phyloP scores from a whole-genome alignment of 306 rosid genomes.

The Castanospermum australe region DNA sequence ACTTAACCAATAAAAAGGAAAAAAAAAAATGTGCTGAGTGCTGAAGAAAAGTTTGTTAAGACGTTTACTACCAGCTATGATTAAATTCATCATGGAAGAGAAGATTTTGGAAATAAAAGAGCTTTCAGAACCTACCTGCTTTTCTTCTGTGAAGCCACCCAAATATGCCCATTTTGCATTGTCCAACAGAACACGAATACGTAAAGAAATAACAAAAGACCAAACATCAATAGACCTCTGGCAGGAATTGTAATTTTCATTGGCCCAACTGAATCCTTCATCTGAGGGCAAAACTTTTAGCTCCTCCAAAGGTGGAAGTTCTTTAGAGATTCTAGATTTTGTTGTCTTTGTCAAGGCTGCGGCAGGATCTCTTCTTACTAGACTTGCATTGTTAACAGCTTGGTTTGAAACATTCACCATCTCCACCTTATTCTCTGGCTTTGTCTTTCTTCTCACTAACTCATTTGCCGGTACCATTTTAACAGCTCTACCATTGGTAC shows the following conservation, averaged over 20 bases:
- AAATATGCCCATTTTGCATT: slow-evolving; percentile 86
- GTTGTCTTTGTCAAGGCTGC: slow-evolving; percentile 44
- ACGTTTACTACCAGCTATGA: neutral
- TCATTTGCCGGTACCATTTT: slow-evolving; percentile 84
- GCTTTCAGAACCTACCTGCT: slow-evolving; percentile 59
- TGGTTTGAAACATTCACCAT: slow-evolving; percentile 56
- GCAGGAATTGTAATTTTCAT: slow-evolving; percentile 78
- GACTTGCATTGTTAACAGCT: slow-evolving; percentile 54
- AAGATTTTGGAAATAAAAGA: neutral
- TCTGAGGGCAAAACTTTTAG: slow-evolving; percentile 85
- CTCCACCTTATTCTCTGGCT: slow-evolving; percentile 42
- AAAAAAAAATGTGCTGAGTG: neutral
- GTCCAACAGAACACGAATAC: slow-evolving; percentile 75
- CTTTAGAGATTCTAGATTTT: slow-evolving; percentile 34
- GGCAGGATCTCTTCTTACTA: slow-evolving; percentile 46
- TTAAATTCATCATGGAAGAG: neutral
- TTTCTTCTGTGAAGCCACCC: slow-evolving; percentile 86
- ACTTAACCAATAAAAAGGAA: neutral
- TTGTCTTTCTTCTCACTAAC: slow-evolving; percentile 46
- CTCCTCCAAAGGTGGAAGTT: slow-evolving; percentile 76
- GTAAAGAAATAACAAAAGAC: slow-evolving; percentile 82
- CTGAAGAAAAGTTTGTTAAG: neutral
- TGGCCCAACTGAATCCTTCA: slow-evolving; percentile 93
- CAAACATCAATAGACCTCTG: slow-evolving; percentile 92
- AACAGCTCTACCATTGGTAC: slow-evolving; percentile 69